A percentile compares a stretch with the other conserved stretches of the same genome.
Conservation (phyloP, 306 rosid genomes). For the Gleditsia sinensis region DNA sequence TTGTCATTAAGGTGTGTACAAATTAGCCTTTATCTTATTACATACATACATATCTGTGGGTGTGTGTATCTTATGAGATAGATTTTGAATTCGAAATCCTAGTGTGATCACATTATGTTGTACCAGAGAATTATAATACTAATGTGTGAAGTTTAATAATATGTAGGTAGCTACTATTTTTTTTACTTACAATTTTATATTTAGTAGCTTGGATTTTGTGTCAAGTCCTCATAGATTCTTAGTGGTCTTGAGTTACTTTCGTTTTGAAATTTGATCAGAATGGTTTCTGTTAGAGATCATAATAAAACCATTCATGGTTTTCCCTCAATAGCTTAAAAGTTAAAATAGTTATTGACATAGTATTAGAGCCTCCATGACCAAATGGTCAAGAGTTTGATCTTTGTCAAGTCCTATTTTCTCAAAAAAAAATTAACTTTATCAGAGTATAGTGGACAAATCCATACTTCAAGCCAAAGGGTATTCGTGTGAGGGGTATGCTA, state of each 20-base stretch:
- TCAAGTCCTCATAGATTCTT: slow-evolving; percentile 11
- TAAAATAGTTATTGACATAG: too few relatives aligned
- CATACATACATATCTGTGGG: background rate
- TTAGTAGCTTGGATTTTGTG: slow-evolving; percentile 3
- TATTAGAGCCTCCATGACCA: too few relatives aligned
- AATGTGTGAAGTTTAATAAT: slow-evolving; percentile 8
- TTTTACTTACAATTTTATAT: slow-evolving; percentile 16
- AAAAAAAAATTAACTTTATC: too few relatives aligned
- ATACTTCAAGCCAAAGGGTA: too few relatives aligned
- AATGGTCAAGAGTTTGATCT: too few relatives aligned
- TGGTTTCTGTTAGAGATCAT: too few relatives aligned
- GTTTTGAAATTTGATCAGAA: slow-evolving; percentile 19
- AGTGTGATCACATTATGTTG: background rate
- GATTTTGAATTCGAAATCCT: slow-evolving; percentile 19
- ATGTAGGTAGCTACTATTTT: slow-evolving; percentile 11
- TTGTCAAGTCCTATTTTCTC: too few relatives aligned
- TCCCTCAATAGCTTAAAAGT: too few relatives aligned
- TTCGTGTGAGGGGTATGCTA: too few relatives aligned
- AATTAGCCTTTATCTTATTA: background rate
- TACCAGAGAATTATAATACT: background rate
- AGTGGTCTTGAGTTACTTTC: slow-evolving; percentile 24
- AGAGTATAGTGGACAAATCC: too few relatives aligned
- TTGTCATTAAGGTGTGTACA: slow-evolving; percentile 85
- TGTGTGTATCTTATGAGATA: slow-evolving; percentile 5
- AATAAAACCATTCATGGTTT: too few relatives aligned